Evolutionary conservation across 208 protist genomes (phyloP).

Genomic region (Wallacemonas rigidus): DNA sequence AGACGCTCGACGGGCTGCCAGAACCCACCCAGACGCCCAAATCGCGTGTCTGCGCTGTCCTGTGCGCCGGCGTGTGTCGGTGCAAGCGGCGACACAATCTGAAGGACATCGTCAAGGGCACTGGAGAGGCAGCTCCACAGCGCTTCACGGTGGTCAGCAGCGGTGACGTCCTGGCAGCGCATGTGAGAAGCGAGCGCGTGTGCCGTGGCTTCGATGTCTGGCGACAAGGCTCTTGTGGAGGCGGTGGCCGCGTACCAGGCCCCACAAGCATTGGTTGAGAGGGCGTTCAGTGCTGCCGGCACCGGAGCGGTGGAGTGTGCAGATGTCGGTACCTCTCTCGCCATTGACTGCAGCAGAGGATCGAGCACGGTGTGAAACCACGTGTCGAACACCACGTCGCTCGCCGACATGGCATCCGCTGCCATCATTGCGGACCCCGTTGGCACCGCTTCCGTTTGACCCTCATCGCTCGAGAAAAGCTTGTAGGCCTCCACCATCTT

Average conservation of each 20-base stretch:
- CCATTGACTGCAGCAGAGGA: conserved; percentile 1
- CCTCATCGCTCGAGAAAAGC: neutral
- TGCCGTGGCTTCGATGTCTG: neutral
- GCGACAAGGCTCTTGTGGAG: neutral
- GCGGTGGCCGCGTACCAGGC: neutral
- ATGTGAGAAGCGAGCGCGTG: conserved; percentile 10
- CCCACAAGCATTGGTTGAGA: neutral
- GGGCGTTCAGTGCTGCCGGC: neutral
- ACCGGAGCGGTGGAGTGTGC: too few relatives aligned
- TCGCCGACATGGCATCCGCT: neutral
- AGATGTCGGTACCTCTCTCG: neutral
- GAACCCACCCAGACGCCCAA: conserved; percentile 17
- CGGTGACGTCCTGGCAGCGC: neutral
- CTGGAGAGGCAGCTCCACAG: neutral
- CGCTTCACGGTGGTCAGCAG: neutral
- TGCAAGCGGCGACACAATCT: neutral
- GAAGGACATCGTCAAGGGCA: neutral
- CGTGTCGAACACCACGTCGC: neutral
- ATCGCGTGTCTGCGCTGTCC: neutral
- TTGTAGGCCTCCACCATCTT: neutral
- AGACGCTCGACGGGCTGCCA: conserved; percentile 2
- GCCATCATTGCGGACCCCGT: too few relatives aligned
- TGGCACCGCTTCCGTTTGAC: neutral
- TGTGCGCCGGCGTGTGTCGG: neutral
- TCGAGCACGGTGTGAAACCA: conserved; percentile 11